Evolutionary conservation across 1,284 basidiomycete species (phyloP).

Genomic region (Ceratobasidium sp.): DNA sequence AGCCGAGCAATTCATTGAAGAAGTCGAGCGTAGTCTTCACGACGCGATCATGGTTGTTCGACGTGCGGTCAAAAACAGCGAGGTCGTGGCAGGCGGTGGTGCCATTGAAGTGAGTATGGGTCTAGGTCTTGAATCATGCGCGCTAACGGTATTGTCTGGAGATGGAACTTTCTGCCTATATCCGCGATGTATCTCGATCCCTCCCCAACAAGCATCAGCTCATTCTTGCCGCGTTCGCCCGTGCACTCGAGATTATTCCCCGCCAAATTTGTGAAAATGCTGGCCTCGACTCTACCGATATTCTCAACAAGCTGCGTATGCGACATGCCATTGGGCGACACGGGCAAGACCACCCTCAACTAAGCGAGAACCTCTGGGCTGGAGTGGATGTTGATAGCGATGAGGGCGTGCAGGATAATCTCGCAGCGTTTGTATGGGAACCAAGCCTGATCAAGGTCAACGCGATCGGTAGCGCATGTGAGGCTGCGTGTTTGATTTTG

Average conservation of each 20-base stretch:
- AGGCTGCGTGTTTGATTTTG: slow-evolving; percentile 94
- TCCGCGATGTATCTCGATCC: slow-evolving; percentile 87
- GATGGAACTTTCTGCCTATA: slow-evolving; percentile 97
- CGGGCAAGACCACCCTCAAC: slow-evolving; percentile 17
- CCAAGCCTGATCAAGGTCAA: slow-evolving; percentile 95
- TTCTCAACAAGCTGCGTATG: slow-evolving; percentile 98
- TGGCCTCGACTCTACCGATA: slow-evolving; percentile 95
- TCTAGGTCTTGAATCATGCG: slow-evolving; percentile 28
- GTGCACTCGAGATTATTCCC: slow-evolving; percentile 96
- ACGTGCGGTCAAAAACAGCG: slow-evolving; percentile 92
- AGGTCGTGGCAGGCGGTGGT: slow-evolving; percentile 97
- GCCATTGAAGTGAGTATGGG: slow-evolving; percentile 81
- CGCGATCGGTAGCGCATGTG: slow-evolving; percentile 91
- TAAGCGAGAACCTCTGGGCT: slow-evolving; percentile 73
- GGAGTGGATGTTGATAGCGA: slow-evolving; percentile 93
- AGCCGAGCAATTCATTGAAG: slow-evolving; percentile 98
- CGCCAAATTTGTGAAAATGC: slow-evolving; percentile 99
- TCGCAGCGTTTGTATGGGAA: slow-evolving; percentile 99
- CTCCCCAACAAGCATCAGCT: slow-evolving; percentile 97
- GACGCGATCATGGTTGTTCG: slow-evolving; percentile 99
- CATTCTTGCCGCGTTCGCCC: slow-evolving; percentile 94
- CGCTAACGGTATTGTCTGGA: slow-evolving; percentile 47
- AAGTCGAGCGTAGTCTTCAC: slow-evolving; percentile 96
- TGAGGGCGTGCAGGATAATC: slow-evolving; percentile 92
- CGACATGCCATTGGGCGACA: slow-evolving; percentile 81